phyloP scores from a whole-genome alignment of 1,284 basidiomycete genomes.

The Volvariella volvacea region DNA sequence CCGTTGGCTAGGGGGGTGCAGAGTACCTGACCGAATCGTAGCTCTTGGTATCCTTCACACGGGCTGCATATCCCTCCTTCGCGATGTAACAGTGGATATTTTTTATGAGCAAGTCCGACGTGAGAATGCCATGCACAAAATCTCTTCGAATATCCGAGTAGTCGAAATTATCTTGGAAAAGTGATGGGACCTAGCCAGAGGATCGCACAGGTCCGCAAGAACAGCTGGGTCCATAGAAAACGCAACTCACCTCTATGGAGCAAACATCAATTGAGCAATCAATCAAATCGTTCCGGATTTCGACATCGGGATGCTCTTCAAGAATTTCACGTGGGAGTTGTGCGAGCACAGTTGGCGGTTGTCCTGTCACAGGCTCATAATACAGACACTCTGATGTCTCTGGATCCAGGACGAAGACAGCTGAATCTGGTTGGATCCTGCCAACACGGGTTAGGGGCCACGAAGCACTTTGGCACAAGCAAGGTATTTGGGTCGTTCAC shows the following conservation, averaged over 20 bases:
- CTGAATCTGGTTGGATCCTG: slow-evolving; percentile 65
- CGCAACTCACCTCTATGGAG: slow-evolving; percentile 67
- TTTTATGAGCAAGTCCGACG: slow-evolving; percentile 93
- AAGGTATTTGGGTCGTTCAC: slow-evolving; percentile 18
- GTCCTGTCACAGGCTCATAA: slow-evolving; percentile 66
- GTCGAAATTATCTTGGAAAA: slow-evolving; percentile 99
- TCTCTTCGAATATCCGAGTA: slow-evolving; percentile 89
- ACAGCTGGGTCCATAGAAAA: slow-evolving; percentile 1
- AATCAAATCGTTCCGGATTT: slow-evolving; percentile 81
- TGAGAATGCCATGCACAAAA: slow-evolving; percentile 95
- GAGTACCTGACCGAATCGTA: slow-evolving; percentile 87
- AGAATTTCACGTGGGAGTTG: slow-evolving; percentile 68
- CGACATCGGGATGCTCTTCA: slow-evolving; percentile 63
- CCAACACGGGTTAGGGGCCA: slow-evolving; percentile 8
- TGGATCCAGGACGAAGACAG: slow-evolving; percentile 70
- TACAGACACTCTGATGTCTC: slow-evolving; percentile 73
- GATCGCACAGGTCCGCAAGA: slow-evolving; percentile 1
- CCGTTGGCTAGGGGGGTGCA: slow-evolving; percentile 8
- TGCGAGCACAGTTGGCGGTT: slow-evolving; percentile 52
- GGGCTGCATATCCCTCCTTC: slow-evolving; percentile 81
- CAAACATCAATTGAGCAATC: slow-evolving; percentile 90
- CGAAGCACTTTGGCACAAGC: slow-evolving; percentile 12
- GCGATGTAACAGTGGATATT: slow-evolving; percentile 89
- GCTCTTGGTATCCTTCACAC: slow-evolving; percentile 83
- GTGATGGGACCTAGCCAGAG: slow-evolving; percentile 73